Evolutionary conservation across 139 green algal species (phyloP), one percentile per base, ranked within the genome.

Genomic region (Chlamydomonas schloesseri): DNA sequence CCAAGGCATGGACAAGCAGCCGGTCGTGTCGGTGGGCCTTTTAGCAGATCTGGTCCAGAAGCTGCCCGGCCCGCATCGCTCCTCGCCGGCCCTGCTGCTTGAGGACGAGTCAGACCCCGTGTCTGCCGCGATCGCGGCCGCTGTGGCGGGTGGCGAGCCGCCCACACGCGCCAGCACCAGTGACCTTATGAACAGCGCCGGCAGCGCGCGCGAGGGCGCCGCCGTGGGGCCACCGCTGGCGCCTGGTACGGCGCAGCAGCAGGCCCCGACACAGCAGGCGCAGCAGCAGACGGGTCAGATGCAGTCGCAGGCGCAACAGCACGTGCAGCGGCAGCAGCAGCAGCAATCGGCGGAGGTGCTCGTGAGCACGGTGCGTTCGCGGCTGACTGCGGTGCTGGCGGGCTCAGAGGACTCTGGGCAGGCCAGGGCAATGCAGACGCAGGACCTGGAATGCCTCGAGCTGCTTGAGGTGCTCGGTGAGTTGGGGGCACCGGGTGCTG

Each of bases 391-490:
- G 9, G 72, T 46, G n/a, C 46, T 67, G 46, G 50, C 72, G 29
- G 50, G 31, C 20, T n/a, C 57, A 29, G 72, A 79, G 29, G 46
- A 15, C 29, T 67, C 47, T n/a, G 47, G 65, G 6, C 29, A 47
- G 47, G 72, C 72, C 72, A 79, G 72, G 72, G 72, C 50, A 1
- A 46, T 14, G 4, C 14, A 47, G 29, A 5, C 29, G 1, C 72
- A 79, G 50, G 72, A 79, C 47, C 50, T 79, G 6, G 72, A 50
- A 1, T 50, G 47, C 13, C 47, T 79, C 47, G 47, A 79, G 72
- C 72, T 79, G 29, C 15, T 79, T 29, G 72, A 79, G 72, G 47
- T 79, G 72, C 72, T 79, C 47, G 72, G 72, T 79, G 72, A 46
- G 72, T n/a, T n/a, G n/a, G n/a, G n/a, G n/a, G n/a, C n/a, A n/a